Conservation (phyloP, 805 yeast species). For the Blastobotrys attinorum region DNA sequence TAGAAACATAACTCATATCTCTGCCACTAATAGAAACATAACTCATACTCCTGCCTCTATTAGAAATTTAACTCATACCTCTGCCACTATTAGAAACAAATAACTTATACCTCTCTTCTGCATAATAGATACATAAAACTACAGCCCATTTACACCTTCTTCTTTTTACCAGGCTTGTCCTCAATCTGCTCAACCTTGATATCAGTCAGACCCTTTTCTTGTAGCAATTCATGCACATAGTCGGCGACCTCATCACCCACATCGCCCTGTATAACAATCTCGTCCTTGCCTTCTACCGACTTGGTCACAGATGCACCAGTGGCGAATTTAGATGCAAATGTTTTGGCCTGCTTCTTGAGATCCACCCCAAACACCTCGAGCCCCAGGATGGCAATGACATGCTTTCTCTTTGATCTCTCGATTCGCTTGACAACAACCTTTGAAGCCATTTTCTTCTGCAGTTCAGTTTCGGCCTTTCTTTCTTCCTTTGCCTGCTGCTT, state of each 20-base stretch:
- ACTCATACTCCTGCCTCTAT: no score
- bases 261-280: constrained; percentile 88
- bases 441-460: constrained; percentile 68
- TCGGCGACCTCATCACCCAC: constrained; percentile 85
- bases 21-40: no score
- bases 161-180: constrained; percentile 70
- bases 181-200: constrained; percentile 86
- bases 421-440: constrained; percentile 79
- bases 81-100: no score
- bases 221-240: constrained; percentile 58
- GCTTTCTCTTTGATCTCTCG: constrained; percentile 84
- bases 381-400: constrained; percentile 78
- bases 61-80: no score
- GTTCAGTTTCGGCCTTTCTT: constrained; percentile 65
- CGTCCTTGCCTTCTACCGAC: constrained; percentile 86
- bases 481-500: constrained; percentile 76
- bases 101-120: no score
- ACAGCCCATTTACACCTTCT: constrained; percentile 3
- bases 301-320: constrained; percentile 92
- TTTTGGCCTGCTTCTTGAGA: constrained; percentile 83
- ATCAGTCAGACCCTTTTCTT: constrained; percentile 73
- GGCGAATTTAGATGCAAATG: constrained; percentile 89
- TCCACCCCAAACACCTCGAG: constrained; percentile 84
- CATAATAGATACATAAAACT: no score
- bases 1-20: no score